Evolutionary conservation across 805 yeast species (phyloP).

Genomic region (Candida vartiovaarae): DNA sequence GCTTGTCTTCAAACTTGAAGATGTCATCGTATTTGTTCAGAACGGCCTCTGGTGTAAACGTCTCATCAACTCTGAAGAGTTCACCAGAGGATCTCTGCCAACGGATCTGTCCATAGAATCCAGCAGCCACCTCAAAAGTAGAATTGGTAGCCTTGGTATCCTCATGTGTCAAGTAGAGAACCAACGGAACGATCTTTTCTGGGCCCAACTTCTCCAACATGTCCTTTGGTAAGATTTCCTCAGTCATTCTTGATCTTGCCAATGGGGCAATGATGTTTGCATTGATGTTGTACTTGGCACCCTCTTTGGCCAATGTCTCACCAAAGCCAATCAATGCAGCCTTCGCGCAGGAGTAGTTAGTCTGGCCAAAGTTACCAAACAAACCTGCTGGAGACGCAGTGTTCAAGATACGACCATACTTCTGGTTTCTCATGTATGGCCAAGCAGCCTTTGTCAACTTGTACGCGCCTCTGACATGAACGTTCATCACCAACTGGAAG

Average conservation of each 20-base stretch:
- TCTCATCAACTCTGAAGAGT: slow-evolving; percentile 67
- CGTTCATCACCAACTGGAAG: slow-evolving; percentile 73
- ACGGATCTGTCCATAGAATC: slow-evolving; percentile 82
- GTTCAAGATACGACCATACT: slow-evolving; percentile 82
- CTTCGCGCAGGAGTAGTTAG: slow-evolving; percentile 93
- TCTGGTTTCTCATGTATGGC: slow-evolving; percentile 81
- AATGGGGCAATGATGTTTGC: slow-evolving; percentile 90
- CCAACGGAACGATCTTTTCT: slow-evolving; percentile 88
- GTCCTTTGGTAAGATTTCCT: slow-evolving; percentile 78
- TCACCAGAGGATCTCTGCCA: slow-evolving; percentile 94
- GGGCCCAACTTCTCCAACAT: slow-evolving; percentile 75
- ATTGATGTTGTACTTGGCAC: slow-evolving; percentile 71
- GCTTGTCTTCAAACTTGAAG: slow-evolving; percentile 50
- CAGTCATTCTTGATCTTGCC: slow-evolving; percentile 96
- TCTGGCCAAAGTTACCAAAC: slow-evolving; percentile 95
- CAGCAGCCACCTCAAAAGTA: slow-evolving; percentile 90
- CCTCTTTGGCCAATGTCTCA: slow-evolving; percentile 94
- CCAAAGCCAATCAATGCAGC: slow-evolving; percentile 85
- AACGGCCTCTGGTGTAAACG: slow-evolving; percentile 82
- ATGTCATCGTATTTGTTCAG: slow-evolving; percentile 59
- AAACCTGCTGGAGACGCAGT: slow-evolving; percentile 98
- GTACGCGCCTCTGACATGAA: slow-evolving; percentile 87
- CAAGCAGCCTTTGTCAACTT: slow-evolving; percentile 84
- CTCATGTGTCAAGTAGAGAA: slow-evolving; percentile 71
- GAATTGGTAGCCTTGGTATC: slow-evolving; percentile 58